phyloP scores from a whole-genome alignment of 2,329 filamentous ascomycete species.

The Trichoderma harzianum region DNA sequence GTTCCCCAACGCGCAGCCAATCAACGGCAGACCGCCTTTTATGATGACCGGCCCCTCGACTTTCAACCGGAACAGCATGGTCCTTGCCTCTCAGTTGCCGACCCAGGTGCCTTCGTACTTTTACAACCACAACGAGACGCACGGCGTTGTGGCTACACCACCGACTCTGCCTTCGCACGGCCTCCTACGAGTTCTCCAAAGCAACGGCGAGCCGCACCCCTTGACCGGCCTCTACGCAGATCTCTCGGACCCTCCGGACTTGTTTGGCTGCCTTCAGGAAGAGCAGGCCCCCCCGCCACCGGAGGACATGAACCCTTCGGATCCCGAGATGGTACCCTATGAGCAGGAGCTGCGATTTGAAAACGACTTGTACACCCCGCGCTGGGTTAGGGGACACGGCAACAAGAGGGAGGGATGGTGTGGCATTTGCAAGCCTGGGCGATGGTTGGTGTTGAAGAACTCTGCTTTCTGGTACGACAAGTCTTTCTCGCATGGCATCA shows the following conservation, averaged over 20 bases:
- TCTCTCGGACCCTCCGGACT: constrained; percentile 70
- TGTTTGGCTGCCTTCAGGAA: constrained; percentile 72
- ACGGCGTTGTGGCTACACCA: constrained; percentile 47
- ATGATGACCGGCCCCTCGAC: constrained; percentile 50
- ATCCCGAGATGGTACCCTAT: constrained; percentile 71
- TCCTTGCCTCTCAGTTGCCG: constrained; percentile 47
- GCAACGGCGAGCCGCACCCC: constrained; percentile 66
- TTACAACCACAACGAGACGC: constrained; percentile 48
- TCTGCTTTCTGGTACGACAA: constrained; percentile 94
- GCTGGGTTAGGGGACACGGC: constrained; percentile 80
- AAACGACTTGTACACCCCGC: constrained; percentile 78
- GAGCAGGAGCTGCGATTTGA: constrained; percentile 77
- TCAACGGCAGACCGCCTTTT: constrained; percentile 56
- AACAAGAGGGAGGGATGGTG: constrained; percentile 90
- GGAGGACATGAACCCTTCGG: constrained; percentile 76
- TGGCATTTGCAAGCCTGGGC: constrained; percentile 78
- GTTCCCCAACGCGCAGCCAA: constrained; percentile 46
- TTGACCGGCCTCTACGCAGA: constrained; percentile 69
- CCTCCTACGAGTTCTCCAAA: constrained; percentile 70
- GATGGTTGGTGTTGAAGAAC: constrained; percentile 86
- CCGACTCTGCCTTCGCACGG: constrained; percentile 66
- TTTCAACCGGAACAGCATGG: constrained; percentile 56
- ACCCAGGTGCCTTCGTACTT: constrained; percentile 48
- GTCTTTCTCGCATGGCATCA: constrained; percentile 84
- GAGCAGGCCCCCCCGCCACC: constrained; percentile 71